Evolutionary conservation across 345 rosid genomes (phyloP).

Genomic region (Conringia planisiliqua): DNA sequence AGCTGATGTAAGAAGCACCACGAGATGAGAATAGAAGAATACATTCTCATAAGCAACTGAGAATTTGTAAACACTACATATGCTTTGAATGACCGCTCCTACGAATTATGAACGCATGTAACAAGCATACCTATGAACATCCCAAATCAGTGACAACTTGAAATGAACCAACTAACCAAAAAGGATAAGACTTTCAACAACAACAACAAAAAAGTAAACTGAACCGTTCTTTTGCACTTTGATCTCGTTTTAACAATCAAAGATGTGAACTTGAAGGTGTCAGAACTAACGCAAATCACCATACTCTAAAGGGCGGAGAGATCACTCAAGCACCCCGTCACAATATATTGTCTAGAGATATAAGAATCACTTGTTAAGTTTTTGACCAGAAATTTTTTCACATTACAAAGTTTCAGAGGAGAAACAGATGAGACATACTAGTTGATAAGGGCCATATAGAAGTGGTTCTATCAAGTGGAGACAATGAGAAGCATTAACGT

Average conservation of each 20-base stretch:
- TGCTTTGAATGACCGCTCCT: neutral
- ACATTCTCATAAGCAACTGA: neutral
- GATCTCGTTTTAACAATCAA: constrained; percentile 2
- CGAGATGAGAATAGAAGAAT: neutral
- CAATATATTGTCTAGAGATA: neutral
- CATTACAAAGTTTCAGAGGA: neutral
- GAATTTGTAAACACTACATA: neutral
- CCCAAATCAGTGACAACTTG: neutral
- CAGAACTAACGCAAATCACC: neutral
- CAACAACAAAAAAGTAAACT: neutral
- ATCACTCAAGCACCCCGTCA: neutral
- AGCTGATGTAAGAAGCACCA: constrained; percentile 17
- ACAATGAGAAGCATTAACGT: neutral
- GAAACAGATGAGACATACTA: neutral
- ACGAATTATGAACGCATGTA: neutral
- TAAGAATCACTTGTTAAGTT: neutral
- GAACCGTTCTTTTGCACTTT: neutral
- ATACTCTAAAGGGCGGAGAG: neutral
- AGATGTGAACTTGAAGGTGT: neutral
- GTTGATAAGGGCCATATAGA: neutral
- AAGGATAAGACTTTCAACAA: neutral
- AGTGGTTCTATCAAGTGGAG: neutral
- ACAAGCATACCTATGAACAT: constrained; percentile 1
- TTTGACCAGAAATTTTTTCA: neutral
- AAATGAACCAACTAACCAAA: neutral